phyloP scores from a whole-genome alignment of 345 rosid species.

The Odontarrhena argentea region DNA sequence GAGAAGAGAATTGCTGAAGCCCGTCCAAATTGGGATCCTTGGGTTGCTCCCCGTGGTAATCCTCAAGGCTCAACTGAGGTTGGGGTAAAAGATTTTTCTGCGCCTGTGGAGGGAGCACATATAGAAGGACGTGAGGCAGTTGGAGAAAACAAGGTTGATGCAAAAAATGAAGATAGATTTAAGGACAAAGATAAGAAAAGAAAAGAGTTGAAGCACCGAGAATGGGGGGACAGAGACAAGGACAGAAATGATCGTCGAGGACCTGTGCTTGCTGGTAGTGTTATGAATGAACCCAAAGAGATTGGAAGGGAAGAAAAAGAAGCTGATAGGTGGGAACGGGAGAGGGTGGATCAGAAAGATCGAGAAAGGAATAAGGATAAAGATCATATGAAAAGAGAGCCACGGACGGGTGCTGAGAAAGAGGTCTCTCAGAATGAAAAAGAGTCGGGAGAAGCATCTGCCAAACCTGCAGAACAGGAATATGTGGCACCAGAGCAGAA shows the following conservation, averaged over 20 bases:
- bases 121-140: conserved; percentile 69
- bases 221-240: conserved; percentile 92
- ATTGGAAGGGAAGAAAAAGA: conserved; percentile 76
- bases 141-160: conserved; percentile 87
- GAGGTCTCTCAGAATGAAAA: conserved; percentile 63
- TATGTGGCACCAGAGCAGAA: conserved; percentile 57
- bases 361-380: conserved; percentile 79
- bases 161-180: conserved; percentile 78
- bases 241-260: conserved; percentile 83
- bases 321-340: conserved; percentile 85
- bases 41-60: conserved; percentile 63
- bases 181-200: conserved; percentile 92
- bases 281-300: conserved; percentile 64
- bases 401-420: conserved; percentile 65
- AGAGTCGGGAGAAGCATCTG: conserved; percentile 69
- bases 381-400: conserved; percentile 68
- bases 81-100: conserved; percentile 60
- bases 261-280: conserved; percentile 55
- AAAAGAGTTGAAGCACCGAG: conserved; percentile 78
- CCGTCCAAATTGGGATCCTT: conserved; percentile 55
- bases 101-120: conserved; percentile 56
- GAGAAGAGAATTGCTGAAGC: conserved; percentile 77
- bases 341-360: conserved; percentile 82
- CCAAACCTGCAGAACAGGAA: conserved; percentile 64
- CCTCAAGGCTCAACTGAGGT: conserved; percentile 58